These are phyloP conservation scores for Sequoia sempervirens DNA, from an alignment of 75 land plant genomes.

Conservation along the genomic window DNA sequence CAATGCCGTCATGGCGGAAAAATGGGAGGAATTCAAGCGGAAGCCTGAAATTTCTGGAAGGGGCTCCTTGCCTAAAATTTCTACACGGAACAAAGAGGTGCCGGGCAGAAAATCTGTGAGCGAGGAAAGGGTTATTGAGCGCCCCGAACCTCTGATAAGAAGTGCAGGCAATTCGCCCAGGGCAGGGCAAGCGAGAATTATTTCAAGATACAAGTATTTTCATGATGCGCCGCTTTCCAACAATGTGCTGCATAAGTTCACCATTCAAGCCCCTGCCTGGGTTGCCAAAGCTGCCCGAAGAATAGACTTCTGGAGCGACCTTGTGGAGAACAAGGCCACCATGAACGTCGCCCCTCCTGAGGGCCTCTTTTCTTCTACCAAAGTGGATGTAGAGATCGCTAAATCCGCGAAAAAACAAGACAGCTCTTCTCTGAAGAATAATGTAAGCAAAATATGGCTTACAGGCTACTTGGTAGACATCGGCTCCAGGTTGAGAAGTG, in stretches of 20 bases:
- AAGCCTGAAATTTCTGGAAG: neutral
- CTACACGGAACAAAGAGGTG: neutral
- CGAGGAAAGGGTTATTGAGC: constrained; percentile 8
- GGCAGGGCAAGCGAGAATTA: neutral
- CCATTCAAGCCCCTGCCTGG: constrained; percentile 59
- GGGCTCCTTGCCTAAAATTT: neutral
- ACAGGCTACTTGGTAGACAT: constrained; percentile 45
- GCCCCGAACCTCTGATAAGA: constrained; percentile 8
- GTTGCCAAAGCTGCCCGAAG: constrained; percentile 54
- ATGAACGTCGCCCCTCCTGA: constrained; percentile 5
- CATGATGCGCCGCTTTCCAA: constrained; percentile 21
- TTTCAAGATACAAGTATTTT: constrained; percentile 20
- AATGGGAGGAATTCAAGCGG: neutral
- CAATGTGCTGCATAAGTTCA: constrained; percentile 18
- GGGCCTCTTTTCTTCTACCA: constrained; percentile 4
- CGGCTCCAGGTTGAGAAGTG: constrained; percentile 41
- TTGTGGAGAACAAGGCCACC: constrained; percentile 26
- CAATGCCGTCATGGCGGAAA: neutral
- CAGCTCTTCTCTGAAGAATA: constrained; percentile 19
- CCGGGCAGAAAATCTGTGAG: constrained; percentile 13
- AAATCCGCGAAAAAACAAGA: constrained; percentile 10
- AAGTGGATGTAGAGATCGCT: neutral
- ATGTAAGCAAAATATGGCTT: constrained; percentile 13
- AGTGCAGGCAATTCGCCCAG: constrained; percentile 9
- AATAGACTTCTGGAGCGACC: constrained; percentile 76